Evolutionary conservation across 2,329 filamentous ascomycete genomes (phyloP), one percentile per base, ranked within the genome.

Genomic region (Diaporthe helianthi): DNA sequence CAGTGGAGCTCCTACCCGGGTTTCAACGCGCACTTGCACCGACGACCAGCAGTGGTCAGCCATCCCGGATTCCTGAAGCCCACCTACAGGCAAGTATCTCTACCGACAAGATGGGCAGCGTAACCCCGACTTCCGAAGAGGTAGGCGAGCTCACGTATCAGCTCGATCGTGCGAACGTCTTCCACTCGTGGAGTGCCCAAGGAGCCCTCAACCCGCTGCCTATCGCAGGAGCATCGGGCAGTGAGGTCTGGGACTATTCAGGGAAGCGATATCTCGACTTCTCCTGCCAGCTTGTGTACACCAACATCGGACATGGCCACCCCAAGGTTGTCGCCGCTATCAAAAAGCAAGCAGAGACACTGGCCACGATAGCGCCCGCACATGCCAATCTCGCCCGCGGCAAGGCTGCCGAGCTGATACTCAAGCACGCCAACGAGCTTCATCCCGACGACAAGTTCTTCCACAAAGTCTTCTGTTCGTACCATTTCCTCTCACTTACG

Each of bases 191-290:
- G 69, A 67, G 61, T 60, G 69, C 69, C 10, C 69, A 71, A 44
- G 69, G 33, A n/a, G 44, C 67, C 1, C 69, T 71, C 41, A 66
- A 58, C 17, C 69, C 69, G 10, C 33, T 71, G 6, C 52, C 69
- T 22, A 63, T 71, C 9, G 69, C 69, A 12, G 67, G 69, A 13
- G 67, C 67, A 46, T 69, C 63, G 15, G 69, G 69, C 47, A 69
- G 53, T 63, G 67, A 71, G 19, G 55, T 69, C 22, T 71, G 69
- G 69, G 69, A 71, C 63, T 53, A 71, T 55, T 51, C 61, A 41
- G 69, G 69, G 38, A 71, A 71, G 63, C 69, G 63, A 55, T 71
- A 71, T 19, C 67, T 71, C n/a, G 69, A 71, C 26, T 71, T 71
- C 67, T 71, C 69, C 24, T 67, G 67, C 13, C 69, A 71, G 60